Conservation (phyloP, 2,329 filamentous ascomycete genomes). For the Phialocephala sp. region DNA sequence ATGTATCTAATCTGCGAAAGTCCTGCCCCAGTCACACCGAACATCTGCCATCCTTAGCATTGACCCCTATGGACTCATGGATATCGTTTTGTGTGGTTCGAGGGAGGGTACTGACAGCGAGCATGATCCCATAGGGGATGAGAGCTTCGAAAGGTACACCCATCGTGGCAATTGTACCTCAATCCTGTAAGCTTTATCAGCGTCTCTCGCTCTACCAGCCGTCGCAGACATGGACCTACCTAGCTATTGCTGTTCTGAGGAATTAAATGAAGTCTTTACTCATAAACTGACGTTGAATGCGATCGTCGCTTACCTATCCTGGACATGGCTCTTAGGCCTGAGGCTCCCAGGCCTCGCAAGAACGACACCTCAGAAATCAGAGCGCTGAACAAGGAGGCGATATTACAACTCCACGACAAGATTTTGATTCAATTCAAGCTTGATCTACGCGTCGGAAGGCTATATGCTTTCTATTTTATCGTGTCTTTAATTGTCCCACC, state of each 20-base stretch:
- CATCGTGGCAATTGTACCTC: constrained; percentile 42
- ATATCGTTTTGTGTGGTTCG: background rate
- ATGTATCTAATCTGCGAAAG: constrained; percentile 46
- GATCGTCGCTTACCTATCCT: too few relatives aligned
- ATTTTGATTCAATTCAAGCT: constrained; percentile 38
- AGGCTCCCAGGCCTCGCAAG: constrained; percentile 9
- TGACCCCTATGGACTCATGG: background rate
- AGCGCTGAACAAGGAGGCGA: constrained; percentile 26
- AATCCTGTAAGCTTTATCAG: constrained; percentile 32
- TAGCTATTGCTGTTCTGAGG: constrained; percentile 31
- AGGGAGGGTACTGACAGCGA: constrained; percentile 41
- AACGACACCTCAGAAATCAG: constrained; percentile 33
- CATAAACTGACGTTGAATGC: constrained; percentile 32
- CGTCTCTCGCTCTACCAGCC: background rate
- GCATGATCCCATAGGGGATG: constrained; percentile 49
- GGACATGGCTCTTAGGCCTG: background rate
- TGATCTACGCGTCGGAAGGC: constrained; percentile 42
- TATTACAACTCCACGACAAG: constrained; percentile 37
- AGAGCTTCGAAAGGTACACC: constrained; percentile 50
- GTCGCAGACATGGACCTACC: constrained; percentile 23
- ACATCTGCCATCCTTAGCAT: constrained; percentile 45
- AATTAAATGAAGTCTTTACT: constrained; percentile 30
- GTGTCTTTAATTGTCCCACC: constrained; percentile 31
- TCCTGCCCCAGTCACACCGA: constrained; percentile 47
- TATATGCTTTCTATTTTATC: constrained; percentile 30